Evolutionary conservation across 2,329 filamentous ascomycete species (phyloP).

Genomic region (Cladosporium velox): DNA sequence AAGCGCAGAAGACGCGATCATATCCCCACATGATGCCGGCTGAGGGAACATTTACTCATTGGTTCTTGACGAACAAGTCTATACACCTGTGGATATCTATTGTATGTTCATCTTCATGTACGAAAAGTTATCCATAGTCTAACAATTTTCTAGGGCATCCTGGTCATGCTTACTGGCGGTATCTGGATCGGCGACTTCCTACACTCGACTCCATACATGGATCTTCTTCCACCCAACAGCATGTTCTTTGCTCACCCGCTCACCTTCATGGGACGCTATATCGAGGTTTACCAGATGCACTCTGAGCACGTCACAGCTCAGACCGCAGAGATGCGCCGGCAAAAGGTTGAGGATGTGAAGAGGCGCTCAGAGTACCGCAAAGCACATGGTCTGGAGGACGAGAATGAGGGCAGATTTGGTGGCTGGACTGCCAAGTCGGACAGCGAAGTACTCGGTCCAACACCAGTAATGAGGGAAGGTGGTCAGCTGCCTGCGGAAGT

Average conservation of each 20-base stretch:
- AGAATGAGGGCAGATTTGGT: constrained; percentile 50
- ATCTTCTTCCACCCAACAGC: constrained; percentile 72
- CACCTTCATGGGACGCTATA: constrained; percentile 63
- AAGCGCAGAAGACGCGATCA: constrained; percentile 66
- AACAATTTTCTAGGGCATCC: constrained; percentile 56
- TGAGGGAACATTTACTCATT: constrained; percentile 76
- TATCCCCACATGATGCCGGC: constrained; percentile 92
- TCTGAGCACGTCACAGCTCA: constrained; percentile 68
- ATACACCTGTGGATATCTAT: constrained; percentile 84
- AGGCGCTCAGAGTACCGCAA: constrained; percentile 85
- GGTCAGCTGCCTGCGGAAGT: constrained; percentile 31
- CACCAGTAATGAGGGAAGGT: constrained; percentile 41
- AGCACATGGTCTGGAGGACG: constrained; percentile 76
- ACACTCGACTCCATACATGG: constrained; percentile 73
- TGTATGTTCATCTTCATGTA: constrained; percentile 52
- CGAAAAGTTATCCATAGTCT: background rate
- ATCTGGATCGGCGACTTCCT: constrained; percentile 80
- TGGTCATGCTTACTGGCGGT: constrained; percentile 67
- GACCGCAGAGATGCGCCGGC: constrained; percentile 70
- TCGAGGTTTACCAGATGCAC: constrained; percentile 76
- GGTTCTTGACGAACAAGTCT: constrained; percentile 74
- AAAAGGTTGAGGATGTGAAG: constrained; percentile 78
- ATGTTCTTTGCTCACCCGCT: constrained; percentile 71
- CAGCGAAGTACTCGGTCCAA: constrained; percentile 35
- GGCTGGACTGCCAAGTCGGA: constrained; percentile 47